Evolutionary conservation across 768 basidiomycete species (phyloP), one percentile per base, ranked within the genome.

Genomic region (Suillus ampliporus): DNA sequence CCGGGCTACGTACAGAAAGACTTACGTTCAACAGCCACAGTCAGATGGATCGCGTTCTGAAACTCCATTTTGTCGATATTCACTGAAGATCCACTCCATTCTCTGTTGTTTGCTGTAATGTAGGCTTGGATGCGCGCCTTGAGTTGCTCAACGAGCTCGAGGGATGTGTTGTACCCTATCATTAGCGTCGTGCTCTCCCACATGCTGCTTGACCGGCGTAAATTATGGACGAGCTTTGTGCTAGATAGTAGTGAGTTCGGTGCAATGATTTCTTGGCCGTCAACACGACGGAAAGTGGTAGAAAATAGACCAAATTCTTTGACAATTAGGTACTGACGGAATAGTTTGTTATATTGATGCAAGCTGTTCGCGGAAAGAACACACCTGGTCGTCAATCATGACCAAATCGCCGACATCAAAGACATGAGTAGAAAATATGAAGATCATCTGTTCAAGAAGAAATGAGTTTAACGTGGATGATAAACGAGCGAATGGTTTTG

Each of bases 341-440:
- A 15, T 50, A 31, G 14, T 17, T 26, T 31, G 17, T 35, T 13
- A 38, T 34, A 64, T 51, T 37, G 11, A 56, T 40, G 11, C 38
- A 40, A 56, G 17, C 17, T 56, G 54, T 40, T 26, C 5, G 11
- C 54, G 17, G 13, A 28, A 40, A 34, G 5, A 35, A 63, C 63
- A 52, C 72, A 83, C 86, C 74, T 87, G 84, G 60, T 88, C 86
- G 69, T 93, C 92, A 65, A 94, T 92, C 83, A 93, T 85, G 8
- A 93, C 88, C 35, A 92, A 76, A 68, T 94, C 91, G 8, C 91
- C 91, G 8, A 93, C 89, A 71, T 92, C 91, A 66, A 90, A 93
- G n/a, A 91, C 89, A 70, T 93, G 92, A 0, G 91, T 92, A 1
- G 89, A 89, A 73, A 92, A 92, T 62, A 92, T 92, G 78, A 93